phyloP scores from a whole-genome alignment of 169 alveolate species.

The Plasmodium blacklocki region DNA sequence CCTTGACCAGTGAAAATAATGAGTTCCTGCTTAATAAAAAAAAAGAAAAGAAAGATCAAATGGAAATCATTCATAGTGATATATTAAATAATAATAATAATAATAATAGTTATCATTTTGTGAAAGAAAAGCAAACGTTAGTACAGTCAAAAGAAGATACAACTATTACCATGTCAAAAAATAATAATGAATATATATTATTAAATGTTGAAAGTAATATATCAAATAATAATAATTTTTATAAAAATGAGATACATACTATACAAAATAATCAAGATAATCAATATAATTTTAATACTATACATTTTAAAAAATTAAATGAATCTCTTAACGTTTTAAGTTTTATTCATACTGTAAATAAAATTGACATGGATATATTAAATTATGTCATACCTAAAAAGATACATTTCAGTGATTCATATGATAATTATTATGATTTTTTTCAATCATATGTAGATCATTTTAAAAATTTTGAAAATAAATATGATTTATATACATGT shows the following conservation, averaged over 20 bases:
- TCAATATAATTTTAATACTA: conserved; percentile 1
- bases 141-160: no score
- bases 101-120: not conserved
- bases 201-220: not conserved
- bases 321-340: conserved; percentile 56
- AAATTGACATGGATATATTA: conserved; percentile 44
- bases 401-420: conserved; percentile 16
- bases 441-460: conserved; percentile 52
- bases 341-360: conserved; percentile 36
- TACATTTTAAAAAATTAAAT: conserved; percentile 49
- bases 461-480: conserved; percentile 44
- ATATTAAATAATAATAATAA: not conserved
- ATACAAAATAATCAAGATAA: no score
- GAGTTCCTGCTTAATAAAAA: no score
- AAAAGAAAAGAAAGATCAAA: not conserved
- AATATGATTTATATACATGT: conserved; percentile 70
- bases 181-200: no score
- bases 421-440: conserved; percentile 37
- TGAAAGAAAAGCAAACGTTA: no score
- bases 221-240: not conserved
- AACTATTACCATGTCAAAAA: no score
- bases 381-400: conserved; percentile 57
- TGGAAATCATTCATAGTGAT: not conserved
- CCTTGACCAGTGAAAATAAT: not conserved
- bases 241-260: no score